phyloP scores from a whole-genome alignment of 202 grass and related monocot genomes.

The Cymbopogon flexuosus region DNA sequence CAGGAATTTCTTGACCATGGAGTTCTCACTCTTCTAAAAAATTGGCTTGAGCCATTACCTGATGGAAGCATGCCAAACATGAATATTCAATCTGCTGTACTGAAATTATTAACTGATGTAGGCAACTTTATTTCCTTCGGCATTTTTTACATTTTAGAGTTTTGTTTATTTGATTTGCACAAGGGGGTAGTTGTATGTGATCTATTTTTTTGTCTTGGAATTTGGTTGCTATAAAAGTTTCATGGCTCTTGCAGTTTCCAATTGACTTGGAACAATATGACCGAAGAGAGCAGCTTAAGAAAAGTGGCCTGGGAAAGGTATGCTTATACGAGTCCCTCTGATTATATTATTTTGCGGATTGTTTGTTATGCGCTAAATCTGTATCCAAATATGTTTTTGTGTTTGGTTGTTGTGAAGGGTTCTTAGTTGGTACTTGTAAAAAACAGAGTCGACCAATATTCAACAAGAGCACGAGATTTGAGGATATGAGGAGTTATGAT shows the following conservation, averaged over 20 bases:
- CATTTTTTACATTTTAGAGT: not conserved
- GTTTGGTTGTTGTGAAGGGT: conserved; percentile 12
- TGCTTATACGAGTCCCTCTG: not conserved
- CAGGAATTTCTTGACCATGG: conserved; percentile 99
- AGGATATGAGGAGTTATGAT: conserved; percentile 86
- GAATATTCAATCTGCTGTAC: conserved; percentile 84
- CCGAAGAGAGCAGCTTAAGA: conserved; percentile 92
- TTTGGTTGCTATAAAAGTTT: conserved; percentile 26
- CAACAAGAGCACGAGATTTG: conserved; percentile 90
- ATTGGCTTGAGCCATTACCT: conserved; percentile 95
- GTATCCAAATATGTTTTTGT: not conserved
- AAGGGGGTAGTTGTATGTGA: not conserved
- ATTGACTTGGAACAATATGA: conserved; percentile 89
- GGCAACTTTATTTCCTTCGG: conserved; percentile 16
- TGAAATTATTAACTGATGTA: conserved; percentile 86
- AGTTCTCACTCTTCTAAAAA: conserved; percentile 80
- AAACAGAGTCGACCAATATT: conserved; percentile 94
- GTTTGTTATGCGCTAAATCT: conserved; percentile 14
- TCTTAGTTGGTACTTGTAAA: conserved; percentile 23
- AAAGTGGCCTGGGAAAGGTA: conserved; percentile 95
- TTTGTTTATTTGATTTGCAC: not conserved
- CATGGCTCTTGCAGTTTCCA: conserved; percentile 59
- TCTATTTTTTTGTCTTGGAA: not conserved
- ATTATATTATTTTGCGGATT: conserved; percentile 16
- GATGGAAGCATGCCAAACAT: conserved; percentile 92